Evolutionary conservation across 2,329 filamentous ascomycete species (phyloP), one percentile per base, ranked within the genome.

Genomic region (Knufia fluminis): DNA sequence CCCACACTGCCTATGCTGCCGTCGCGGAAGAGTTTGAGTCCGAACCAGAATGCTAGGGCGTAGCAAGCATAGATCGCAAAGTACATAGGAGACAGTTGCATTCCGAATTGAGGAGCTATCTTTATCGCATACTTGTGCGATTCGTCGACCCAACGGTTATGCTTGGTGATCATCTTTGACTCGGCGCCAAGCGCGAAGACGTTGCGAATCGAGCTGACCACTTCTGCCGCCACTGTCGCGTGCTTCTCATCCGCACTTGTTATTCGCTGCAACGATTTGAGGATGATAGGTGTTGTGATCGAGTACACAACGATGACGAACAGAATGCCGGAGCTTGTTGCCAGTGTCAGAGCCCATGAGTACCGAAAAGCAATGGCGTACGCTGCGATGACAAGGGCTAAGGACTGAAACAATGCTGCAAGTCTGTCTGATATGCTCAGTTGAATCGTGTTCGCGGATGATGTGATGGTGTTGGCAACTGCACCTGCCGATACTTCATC

Each of bases 341-440:
- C 73, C 0, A 78, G 64, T 0, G 72, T 76, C n/a, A 78, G 61
- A 12, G 72, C 63, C 71, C 74, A 76, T 24, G 69, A 73, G 51
- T 74, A 75, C 14, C 65, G 59, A 53, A 78, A 78, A 0, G 76
- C 71, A 41, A 79, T 70, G 9, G 68, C 64, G n/a, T 75, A 66
- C 48, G 73, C 72, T 0, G 73, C 61, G 4, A 71, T 54, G 3
- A 74, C 57, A 1, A 71, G 58, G 2, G 71, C 61, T 2, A 69
- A 45, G 1, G 64, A 67, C 45, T 72, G 67, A 24, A 74, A 62
- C 1, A 75, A 61, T 1, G 62, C 62, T 1, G 67, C 66, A 3
- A 79, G 61, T 47, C 73, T 72, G 54, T 78, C 74, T 0, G 74
- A 77, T n/a, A 78, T 71, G 16, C 73, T 75, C 22, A 74, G 64